These are phyloP conservation scores for Acer campestre DNA, from an alignment of 345 rosid species.

Conservation along the genomic window DNA sequence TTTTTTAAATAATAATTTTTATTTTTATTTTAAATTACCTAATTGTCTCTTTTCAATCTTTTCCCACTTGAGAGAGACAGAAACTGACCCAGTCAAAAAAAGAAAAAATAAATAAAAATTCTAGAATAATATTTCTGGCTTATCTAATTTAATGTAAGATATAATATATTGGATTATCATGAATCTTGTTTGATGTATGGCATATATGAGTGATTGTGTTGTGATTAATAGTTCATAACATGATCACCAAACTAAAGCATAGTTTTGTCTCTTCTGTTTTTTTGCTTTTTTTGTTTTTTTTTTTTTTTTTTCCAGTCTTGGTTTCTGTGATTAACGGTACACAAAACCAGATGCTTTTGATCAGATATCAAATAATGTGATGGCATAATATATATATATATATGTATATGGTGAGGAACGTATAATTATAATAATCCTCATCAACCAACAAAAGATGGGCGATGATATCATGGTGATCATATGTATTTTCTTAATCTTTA, in stretches of 20 bases:
- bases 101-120: background rate
- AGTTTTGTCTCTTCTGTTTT: slow-evolving; percentile 3
- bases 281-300: background rate
- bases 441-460: slow-evolving; percentile 9
- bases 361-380: background rate
- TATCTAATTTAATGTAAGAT: background rate
- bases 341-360: slow-evolving; percentile 2
- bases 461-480: slow-evolving; percentile 18
- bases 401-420: background rate
- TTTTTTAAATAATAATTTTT: background rate
- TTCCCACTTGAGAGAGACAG: background rate
- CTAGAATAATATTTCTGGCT: background rate
- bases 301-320: background rate
- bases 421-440: slow-evolving; percentile 3
- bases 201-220: background rate
- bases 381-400: background rate
- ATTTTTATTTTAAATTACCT: background rate
- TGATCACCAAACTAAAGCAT: background rate
- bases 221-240: background rate
- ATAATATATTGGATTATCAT: background rate
- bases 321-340: slow-evolving; percentile 10
- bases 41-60: slow-evolving; percentile 3
- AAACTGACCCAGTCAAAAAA: slow-evolving; percentile 24
- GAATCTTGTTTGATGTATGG: too few relatives aligned
- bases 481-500: background rate